Evolutionary conservation across 495 filamentous ascomycete species (phyloP).

Genomic region (Chaetomidium leptoderma): DNA sequence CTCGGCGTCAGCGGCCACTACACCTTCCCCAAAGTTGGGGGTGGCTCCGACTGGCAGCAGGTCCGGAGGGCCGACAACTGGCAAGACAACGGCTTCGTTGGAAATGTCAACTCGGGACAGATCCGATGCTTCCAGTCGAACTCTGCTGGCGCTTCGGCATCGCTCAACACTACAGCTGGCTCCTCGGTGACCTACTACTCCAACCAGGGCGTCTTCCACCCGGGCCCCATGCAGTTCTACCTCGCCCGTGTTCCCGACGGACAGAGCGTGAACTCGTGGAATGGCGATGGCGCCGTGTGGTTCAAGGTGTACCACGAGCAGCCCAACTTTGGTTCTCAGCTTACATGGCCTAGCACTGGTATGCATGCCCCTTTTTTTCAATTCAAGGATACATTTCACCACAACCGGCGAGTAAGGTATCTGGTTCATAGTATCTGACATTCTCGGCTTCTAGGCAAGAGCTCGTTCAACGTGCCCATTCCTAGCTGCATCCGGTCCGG

Average conservation of each 20-base stretch:
- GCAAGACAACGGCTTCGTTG: slow-evolving; percentile 43
- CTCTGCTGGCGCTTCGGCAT: slow-evolving; percentile 29
- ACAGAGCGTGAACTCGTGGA: slow-evolving; percentile 39
- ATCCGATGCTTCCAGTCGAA: slow-evolving; percentile 46
- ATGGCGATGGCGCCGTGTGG: slow-evolving; percentile 46
- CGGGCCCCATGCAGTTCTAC: slow-evolving; percentile 43
- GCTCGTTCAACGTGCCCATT: slow-evolving; percentile 36
- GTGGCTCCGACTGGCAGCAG: slow-evolving; percentile 35
- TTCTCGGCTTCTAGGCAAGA: slow-evolving; percentile 28
- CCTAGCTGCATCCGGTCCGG: slow-evolving; percentile 47
- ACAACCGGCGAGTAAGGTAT: too few relatives aligned
- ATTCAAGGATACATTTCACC: not conserved
- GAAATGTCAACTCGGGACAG: slow-evolving; percentile 39
- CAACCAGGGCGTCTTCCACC: slow-evolving; percentile 42
- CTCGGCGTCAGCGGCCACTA: slow-evolving; percentile 29
- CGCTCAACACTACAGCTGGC: slow-evolving; percentile 40
- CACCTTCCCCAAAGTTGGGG: slow-evolving; percentile 26
- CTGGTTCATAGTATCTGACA: not conserved
- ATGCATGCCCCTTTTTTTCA: not conserved
- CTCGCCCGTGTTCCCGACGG: slow-evolving; percentile 48
- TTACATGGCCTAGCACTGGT: slow-evolving; percentile 43
- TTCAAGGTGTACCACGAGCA: slow-evolving; percentile 54
- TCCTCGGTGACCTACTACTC: slow-evolving; percentile 41
- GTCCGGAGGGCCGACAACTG: slow-evolving; percentile 41
- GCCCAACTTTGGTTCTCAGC: slow-evolving; percentile 33